Evolutionary conservation across 164 flowering plant genomes (phyloP).

Genomic region (Echeveria elegans): DNA sequence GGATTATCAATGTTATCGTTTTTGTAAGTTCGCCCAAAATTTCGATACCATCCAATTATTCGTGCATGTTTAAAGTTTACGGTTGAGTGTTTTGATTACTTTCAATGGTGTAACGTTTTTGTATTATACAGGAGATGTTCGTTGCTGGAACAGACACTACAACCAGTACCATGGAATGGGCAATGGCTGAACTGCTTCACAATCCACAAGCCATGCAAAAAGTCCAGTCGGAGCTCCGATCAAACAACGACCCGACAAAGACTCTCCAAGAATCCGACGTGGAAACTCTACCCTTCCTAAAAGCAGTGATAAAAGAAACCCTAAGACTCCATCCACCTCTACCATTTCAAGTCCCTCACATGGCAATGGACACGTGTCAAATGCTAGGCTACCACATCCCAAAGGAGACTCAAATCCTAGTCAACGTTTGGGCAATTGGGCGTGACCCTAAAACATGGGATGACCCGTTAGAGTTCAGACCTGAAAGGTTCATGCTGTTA

Average conservation of each 20-base stretch:
- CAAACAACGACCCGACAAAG: not conserved
- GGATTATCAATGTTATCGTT: constrained; percentile 21
- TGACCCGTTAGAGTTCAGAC: constrained; percentile 30
- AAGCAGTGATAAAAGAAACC: constrained; percentile 44
- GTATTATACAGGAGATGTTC: constrained; percentile 36
- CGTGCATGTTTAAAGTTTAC: too few relatives aligned
- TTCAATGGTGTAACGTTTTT: too few relatives aligned
- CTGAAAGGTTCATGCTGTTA: constrained; percentile 37
- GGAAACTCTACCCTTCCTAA: constrained; percentile 35
- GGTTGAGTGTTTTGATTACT: too few relatives aligned
- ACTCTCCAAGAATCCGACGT: constrained; percentile 34
- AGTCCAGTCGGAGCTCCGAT: constrained; percentile 28
- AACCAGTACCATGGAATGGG: constrained; percentile 49
- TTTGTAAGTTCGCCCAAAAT: too few relatives aligned
- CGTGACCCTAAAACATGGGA: constrained; percentile 37
- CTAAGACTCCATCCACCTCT: constrained; percentile 50
- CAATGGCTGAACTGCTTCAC: constrained; percentile 44
- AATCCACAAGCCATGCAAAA: constrained; percentile 23
- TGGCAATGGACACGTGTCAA: constrained; percentile 28
- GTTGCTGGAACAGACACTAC: constrained; percentile 52
- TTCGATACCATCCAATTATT: too few relatives aligned
- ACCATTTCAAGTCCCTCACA: constrained; percentile 39
- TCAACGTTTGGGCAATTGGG: constrained; percentile 51
- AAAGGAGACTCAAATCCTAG: constrained; percentile 34
- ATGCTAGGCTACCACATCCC: constrained; percentile 34